Base-by-base conservation (phyloP, 2,329 filamentous ascomycete species). In the Mycosphaerella arachidis region DNA sequence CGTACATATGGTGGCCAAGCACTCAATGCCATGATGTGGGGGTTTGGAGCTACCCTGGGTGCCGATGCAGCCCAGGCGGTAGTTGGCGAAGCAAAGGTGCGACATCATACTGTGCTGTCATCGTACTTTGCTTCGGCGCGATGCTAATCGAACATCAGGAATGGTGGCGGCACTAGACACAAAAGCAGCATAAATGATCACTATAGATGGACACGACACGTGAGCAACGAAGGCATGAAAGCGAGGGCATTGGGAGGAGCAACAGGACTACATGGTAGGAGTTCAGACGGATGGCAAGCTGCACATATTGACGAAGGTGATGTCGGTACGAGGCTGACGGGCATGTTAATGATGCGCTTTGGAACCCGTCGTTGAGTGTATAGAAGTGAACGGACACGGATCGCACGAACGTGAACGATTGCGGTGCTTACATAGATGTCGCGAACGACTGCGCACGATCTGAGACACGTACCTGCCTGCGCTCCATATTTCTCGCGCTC, bases 1-100 rank as follows among this genome's bases (percentile, higher is more conserved):
- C 57, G 69, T 35, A 69, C 67, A 68, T 71, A 71, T 57, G 69
- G 68, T 12, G 69, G 69, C 1, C 64, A 68, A 53, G 68, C 62
- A 5, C 37, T 65, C n/a, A 56, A 66, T 9, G 68, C 69, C 1
- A 60, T 63, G 9, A 63, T 68, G 59, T 68, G 54, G 52, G 69
- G 69, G 2, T 71, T 71, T 35, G 69, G 68, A 10, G 67, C 66
- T 4, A 71, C 69, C 9, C 31, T 70, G 20, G 68, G 69, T 4
- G 68, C 69, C 8, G 68, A 71, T 51, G 69, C 64, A 52, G 69
- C 69, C 2, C 70, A 71, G 53, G 67, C 65, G 31, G 66, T 63
- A 16, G 64, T 71, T n/a, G 69, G 69, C 16, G 69, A 71, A 45
- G 66, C 64, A 35, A 68, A 61, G 62, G 69, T 69, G 59, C 8